phyloP scores from a whole-genome alignment of 192 early-diverging fungal genomes.

The Thoreauomyces humboldtii region DNA sequence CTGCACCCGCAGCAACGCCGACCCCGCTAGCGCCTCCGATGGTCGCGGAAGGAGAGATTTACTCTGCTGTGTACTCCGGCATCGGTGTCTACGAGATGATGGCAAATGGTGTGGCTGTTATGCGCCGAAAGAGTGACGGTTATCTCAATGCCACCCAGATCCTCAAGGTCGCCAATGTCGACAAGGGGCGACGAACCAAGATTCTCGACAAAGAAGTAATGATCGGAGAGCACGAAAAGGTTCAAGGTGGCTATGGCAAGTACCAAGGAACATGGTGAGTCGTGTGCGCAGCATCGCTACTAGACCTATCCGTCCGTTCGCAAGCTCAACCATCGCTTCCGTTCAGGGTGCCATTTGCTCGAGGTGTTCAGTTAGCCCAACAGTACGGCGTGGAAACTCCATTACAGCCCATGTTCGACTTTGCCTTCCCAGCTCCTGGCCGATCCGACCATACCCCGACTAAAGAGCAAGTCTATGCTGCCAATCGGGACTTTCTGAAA shows the following conservation, averaged over 20 bases:
- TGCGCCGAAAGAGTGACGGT: conserved; percentile 76
- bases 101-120: conserved; percentile 68
- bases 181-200: conserved; percentile 87
- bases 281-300: neutral
- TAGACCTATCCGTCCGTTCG: conserved; percentile 1
- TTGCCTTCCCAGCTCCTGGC: conserved; percentile 57
- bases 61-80: conserved; percentile 88
- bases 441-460: conserved; percentile 54
- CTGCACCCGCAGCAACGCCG: neutral
- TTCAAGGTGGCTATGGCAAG: conserved; percentile 98
- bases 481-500: conserved; percentile 5
- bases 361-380: conserved; percentile 76
- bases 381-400: conserved; percentile 75
- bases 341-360: conserved; percentile 80
- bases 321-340: too few relatives aligned
- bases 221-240: conserved; percentile 86
- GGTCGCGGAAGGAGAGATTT: conserved; percentile 48
- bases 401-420: conserved; percentile 79
- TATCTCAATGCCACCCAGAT: conserved; percentile 98
- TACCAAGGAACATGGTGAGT: conserved; percentile 88
- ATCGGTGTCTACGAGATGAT: conserved; percentile 95
- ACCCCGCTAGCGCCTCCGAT: neutral
- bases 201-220: conserved; percentile 93
- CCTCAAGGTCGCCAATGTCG: conserved; percentile 93
- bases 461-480: conserved; percentile 48